phyloP scores from a whole-genome alignment of 2,329 filamentous ascomycete genomes.

The Nakataea oryzae region DNA sequence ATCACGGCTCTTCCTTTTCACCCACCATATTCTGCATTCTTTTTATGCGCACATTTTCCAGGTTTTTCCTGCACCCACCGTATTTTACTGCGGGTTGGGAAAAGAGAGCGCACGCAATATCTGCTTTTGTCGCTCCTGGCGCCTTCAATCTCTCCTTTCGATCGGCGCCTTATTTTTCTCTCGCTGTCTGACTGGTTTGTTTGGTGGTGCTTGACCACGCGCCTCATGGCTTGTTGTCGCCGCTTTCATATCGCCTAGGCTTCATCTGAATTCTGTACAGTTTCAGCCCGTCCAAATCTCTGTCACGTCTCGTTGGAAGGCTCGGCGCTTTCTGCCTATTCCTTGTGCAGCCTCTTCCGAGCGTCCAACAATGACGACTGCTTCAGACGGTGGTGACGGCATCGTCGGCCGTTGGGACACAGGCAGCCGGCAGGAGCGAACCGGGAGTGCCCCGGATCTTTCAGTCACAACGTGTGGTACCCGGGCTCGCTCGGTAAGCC shows the following conservation, averaged over 20 bases:
- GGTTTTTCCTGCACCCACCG: background rate
- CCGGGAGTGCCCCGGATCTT: background rate
- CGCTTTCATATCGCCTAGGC: background rate
- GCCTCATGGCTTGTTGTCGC: background rate
- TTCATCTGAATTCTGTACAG: background rate
- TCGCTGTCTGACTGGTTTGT: background rate
- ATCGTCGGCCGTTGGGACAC: background rate
- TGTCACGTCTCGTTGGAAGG: background rate
- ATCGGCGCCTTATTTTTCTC: background rate
- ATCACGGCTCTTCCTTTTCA: background rate
- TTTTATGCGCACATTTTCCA: background rate
- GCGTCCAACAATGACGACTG: background rate
- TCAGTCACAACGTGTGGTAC: background rate
- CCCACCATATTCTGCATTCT: background rate
- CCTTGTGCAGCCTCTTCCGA: background rate
- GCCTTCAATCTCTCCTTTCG: background rate
- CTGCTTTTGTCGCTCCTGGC: background rate
- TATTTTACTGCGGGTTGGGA: background rate
- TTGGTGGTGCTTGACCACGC: background rate
- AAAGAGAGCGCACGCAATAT: background rate
- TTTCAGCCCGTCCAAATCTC: background rate
- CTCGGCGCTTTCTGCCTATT: background rate
- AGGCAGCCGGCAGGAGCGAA: background rate
- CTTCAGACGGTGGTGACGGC: background rate
- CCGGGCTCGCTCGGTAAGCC: background rate